A percentile compares a stretch with the other conserved stretches of the same genome.
Evolutionary conservation across 805 yeast species (phyloP).

Genomic region (Yamadazyma insecticola): DNA sequence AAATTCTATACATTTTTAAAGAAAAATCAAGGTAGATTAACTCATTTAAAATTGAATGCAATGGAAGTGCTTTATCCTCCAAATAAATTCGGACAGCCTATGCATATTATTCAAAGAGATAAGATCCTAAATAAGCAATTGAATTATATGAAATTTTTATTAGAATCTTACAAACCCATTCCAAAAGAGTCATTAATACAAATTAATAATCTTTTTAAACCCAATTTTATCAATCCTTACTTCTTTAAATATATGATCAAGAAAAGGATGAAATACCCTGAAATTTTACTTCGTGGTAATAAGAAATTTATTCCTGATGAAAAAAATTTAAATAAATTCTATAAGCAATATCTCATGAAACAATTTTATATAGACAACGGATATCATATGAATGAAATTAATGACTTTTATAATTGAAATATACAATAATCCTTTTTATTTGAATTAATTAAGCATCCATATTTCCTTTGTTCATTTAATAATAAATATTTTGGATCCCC

Average conservation of each 20-base stretch:
- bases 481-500: conserved; percentile 17
- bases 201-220: conserved; percentile 15
- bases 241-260: conserved; percentile 24
- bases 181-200: conserved; percentile 11
- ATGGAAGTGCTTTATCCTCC: conserved; percentile 30
- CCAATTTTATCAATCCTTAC: conserved; percentile 16
- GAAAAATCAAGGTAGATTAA: conserved; percentile 6
- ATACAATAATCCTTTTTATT: conserved; percentile 36
- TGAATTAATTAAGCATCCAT: conserved; percentile 39
- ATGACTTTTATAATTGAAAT: conserved; percentile 12
- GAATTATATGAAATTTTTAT: conserved; percentile 16
- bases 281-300: conserved; percentile 11
- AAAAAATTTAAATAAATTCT: conserved; percentile 22
- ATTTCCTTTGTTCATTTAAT: conserved; percentile 20
- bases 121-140: conserved; percentile 20
- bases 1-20: neutral
- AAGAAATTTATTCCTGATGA: conserved; percentile 26
- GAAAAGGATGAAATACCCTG: conserved; percentile 15
- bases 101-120: conserved; percentile 23
- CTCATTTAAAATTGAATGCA: conserved; percentile 21
- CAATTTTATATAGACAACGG: conserved; percentile 21
- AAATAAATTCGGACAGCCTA: conserved; percentile 26
- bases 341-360: conserved; percentile 22
- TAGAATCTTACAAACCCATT: conserved; percentile 19
- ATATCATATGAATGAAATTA: conserved; percentile 1